phyloP scores from a whole-genome alignment of 164 flowering plant species.

The Hamamelis virginiana region DNA sequence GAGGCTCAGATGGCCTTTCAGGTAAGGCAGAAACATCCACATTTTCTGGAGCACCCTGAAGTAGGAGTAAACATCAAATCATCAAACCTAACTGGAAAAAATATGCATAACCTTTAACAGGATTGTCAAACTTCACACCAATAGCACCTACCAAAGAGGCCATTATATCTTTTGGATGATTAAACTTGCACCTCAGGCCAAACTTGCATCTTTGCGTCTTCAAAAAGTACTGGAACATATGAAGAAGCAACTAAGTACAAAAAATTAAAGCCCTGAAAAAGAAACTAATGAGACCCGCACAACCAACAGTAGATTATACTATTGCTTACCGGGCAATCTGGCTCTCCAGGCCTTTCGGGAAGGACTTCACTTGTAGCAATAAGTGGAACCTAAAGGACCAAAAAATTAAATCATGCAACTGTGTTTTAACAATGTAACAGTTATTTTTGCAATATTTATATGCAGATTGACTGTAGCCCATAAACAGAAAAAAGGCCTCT shows the following conservation, averaged over 20 bases:
- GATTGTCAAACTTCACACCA: background rate
- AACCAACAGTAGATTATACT: conserved; percentile 1
- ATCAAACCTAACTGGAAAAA: background rate
- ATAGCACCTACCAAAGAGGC: conserved; percentile 37
- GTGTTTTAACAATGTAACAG: background rate
- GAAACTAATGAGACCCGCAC: background rate
- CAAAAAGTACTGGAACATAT: conserved; percentile 68
- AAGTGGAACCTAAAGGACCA: conserved; percentile 52
- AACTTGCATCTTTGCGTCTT: conserved; percentile 94
- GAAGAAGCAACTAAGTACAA: background rate
- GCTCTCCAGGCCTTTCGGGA: conserved; percentile 90
- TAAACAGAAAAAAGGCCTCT: too few relatives aligned
- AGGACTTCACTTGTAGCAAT: conserved; percentile 42
- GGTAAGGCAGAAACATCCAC: conserved; percentile 54
- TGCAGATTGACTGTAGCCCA: too few relatives aligned
- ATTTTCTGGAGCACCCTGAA: conserved; percentile 43
- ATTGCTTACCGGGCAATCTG: conserved; percentile 90
- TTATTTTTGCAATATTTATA: background rate
- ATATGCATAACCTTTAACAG: background rate
- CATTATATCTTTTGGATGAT: conserved; percentile 74
- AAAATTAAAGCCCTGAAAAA: background rate
- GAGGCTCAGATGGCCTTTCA: conserved; percentile 86
- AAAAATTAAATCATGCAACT: conserved; percentile 1
- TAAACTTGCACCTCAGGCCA: conserved; percentile 87
- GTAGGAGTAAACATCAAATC: conserved; percentile 10